Evolutionary conservation across 225 moss, liverwort and hornwort species (phyloP).

Genomic region (Bryoerythrophyllum caledonicum): DNA sequence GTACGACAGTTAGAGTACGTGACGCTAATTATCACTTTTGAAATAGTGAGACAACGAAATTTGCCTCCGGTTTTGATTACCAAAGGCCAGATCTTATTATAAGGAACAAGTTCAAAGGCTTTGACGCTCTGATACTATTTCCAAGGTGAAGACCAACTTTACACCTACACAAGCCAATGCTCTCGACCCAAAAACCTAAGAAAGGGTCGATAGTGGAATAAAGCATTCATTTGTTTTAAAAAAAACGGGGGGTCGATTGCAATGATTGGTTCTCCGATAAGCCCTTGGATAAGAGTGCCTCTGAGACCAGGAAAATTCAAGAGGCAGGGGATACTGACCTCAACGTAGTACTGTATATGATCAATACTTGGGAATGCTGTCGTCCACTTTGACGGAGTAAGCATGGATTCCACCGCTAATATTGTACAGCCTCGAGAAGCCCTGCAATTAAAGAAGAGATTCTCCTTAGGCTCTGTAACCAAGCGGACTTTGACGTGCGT

Average conservation of each 20-base stretch:
- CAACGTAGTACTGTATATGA: constrained; percentile 1
- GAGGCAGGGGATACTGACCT: constrained; percentile 19
- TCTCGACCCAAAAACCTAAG: constrained; percentile 13
- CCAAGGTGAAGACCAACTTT: not conserved
- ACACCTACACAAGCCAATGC: constrained; percentile 12
- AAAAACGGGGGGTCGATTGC: constrained; percentile 1
- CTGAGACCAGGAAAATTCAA: not conserved
- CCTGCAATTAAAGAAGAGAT: constrained; percentile 51
- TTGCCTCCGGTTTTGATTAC: constrained; percentile 1
- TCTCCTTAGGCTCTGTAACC: not conserved
- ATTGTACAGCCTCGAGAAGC: constrained; percentile 78
- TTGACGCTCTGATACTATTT: not conserved
- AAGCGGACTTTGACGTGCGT: not conserved
- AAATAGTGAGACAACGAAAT: not conserved
- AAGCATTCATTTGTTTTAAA: too few species aligned
- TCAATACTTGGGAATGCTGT: constrained; percentile 81
- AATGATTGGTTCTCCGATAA: constrained; percentile 2
- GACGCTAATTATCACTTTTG: not conserved
- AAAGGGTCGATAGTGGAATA: too few species aligned
- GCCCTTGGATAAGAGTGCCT: constrained; percentile 5
- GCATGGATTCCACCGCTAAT: constrained; percentile 94
- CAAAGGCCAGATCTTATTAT: constrained; percentile 1
- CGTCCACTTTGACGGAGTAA: constrained; percentile 78
- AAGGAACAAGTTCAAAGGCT: constrained; percentile 7
- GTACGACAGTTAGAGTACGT: too few species aligned